phyloP scores from a whole-genome alignment of 1,139 yeast species.

The Kodamaea suecica region DNA sequence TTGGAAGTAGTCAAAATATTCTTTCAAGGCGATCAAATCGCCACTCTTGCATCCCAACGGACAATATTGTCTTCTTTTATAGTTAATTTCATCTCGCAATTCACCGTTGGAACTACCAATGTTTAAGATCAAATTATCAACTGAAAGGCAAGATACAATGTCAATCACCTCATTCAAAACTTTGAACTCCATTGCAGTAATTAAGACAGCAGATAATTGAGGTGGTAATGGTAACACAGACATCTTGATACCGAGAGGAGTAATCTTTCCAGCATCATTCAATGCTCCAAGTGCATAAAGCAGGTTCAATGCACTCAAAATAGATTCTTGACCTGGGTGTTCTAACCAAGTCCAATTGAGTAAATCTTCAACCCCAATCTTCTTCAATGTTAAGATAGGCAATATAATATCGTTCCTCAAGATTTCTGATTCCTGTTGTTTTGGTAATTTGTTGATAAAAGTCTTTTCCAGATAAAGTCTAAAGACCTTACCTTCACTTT shows the following conservation, averaged over 20 bases:
- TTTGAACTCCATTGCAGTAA: conserved; percentile 60
- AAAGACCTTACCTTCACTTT: conserved; percentile 81
- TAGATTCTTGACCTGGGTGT: conserved; percentile 77
- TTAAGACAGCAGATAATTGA: conserved; percentile 81
- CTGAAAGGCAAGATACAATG: conserved; percentile 88
- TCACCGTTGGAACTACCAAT: conserved; percentile 65
- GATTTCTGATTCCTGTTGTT: conserved; percentile 91
- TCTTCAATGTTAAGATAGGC: conserved; percentile 80
- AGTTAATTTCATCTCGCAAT: conserved; percentile 73
- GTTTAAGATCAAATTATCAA: conserved; percentile 78
- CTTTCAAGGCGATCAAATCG: conserved; percentile 80
- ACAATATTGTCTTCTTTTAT: conserved; percentile 58
- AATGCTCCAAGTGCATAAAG: conserved; percentile 78
- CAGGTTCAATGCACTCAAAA: conserved; percentile 73
- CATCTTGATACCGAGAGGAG: conserved; percentile 77
- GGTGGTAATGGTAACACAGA: conserved; percentile 89
- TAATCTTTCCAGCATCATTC: conserved; percentile 71
- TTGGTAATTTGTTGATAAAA: conserved; percentile 52
- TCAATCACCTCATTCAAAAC: conserved; percentile 72
- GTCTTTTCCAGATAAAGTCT: conserved; percentile 76
- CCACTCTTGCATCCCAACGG: conserved; percentile 72
- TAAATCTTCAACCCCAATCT: conserved; percentile 78
- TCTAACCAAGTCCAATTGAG: conserved; percentile 91
- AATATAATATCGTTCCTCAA: conserved; percentile 80
- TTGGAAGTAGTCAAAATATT: conserved; percentile 61